phyloP scores from a whole-genome alignment of 2,329 filamentous ascomycete species.

The Clonostachys rhizophaga region DNA sequence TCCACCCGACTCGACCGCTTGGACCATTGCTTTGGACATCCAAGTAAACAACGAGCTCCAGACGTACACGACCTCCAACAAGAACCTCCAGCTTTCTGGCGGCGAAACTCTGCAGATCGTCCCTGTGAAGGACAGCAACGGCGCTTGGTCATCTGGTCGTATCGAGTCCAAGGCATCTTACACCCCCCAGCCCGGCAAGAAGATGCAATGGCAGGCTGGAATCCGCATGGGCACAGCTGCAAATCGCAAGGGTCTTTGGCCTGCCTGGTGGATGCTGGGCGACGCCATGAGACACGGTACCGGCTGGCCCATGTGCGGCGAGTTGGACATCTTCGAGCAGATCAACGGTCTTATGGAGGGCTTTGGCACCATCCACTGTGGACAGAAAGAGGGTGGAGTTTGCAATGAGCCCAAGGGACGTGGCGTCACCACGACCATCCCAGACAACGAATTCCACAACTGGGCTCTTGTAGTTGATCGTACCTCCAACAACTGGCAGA shows the following conservation, averaged over 20 bases:
- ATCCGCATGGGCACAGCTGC: constrained; percentile 35
- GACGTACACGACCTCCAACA: constrained; percentile 34
- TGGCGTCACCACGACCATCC: constrained; percentile 25
- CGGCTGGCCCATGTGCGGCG: constrained; percentile 42
- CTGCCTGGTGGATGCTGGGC: constrained; percentile 48
- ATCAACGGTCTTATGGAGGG: constrained; percentile 38
- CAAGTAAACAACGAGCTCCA: constrained; percentile 44
- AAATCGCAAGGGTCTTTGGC: constrained; percentile 45
- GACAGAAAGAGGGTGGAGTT: constrained; percentile 30
- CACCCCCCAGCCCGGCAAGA: constrained; percentile 30
- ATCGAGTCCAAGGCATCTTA: constrained; percentile 42
- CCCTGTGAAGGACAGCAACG: constrained; percentile 29
- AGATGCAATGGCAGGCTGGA: constrained; percentile 35
- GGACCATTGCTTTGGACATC: constrained; percentile 39
- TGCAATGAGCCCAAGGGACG: constrained; percentile 43
- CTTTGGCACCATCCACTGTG: constrained; percentile 44
- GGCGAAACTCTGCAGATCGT: constrained; percentile 47
- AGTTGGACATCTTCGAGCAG: constrained; percentile 46
- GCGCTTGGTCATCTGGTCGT: constrained; percentile 43
- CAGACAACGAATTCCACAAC: constrained; percentile 40
- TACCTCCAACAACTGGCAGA: constrained; percentile 32
- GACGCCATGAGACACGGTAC: constrained; percentile 38
- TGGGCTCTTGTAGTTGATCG: constrained; percentile 44
- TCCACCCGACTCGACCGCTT: constrained; percentile 27
- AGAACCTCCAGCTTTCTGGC: constrained; percentile 45